Percentiles rank a stretch among this genome's conserved stretches.
These are phyloP conservation scores for Pseudoperonospora humuli DNA, from an alignment of 352 stramenopile genomes.

Conservation along the genomic window DNA sequence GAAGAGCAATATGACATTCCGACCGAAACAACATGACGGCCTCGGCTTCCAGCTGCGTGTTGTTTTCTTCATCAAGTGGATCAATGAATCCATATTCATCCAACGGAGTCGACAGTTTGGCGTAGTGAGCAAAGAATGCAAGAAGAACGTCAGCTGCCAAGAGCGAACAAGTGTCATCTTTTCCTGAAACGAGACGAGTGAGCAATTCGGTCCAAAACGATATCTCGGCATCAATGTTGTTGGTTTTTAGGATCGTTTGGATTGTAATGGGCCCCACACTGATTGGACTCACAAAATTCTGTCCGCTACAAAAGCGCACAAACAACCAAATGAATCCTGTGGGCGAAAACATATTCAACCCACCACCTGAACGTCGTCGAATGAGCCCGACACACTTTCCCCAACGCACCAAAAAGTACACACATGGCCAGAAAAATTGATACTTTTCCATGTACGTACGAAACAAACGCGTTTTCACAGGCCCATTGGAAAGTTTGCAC, in stretches of 20 bases:
- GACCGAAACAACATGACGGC: conserved; percentile 43
- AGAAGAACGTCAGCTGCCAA: conserved; percentile 48
- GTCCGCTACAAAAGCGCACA: conserved; percentile 48
- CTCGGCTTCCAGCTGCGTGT: conserved; percentile 45
- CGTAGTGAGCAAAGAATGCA: conserved; percentile 48
- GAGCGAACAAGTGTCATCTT: conserved; percentile 23
- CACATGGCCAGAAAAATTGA: conserved; percentile 65
- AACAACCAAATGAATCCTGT: conserved; percentile 75
- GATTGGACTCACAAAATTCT: conserved; percentile 39
- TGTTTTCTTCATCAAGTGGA: conserved; percentile 49
- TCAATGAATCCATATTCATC: conserved; percentile 50
- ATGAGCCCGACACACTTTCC: conserved; percentile 62
- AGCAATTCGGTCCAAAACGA: conserved; percentile 58
- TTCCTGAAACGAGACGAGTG: conserved; percentile 27
- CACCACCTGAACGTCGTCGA: conserved; percentile 39
- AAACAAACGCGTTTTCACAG: conserved; percentile 63
- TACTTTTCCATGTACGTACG: conserved; percentile 60
- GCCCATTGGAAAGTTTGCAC: conserved; percentile 45
- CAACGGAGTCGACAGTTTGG: conserved; percentile 37
- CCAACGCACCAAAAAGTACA: conserved; percentile 71
- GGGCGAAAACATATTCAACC: conserved; percentile 48
- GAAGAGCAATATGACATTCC: conserved; percentile 54
- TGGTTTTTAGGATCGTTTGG: conserved; percentile 25
- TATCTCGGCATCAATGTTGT: conserved; percentile 50
- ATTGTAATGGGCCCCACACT: conserved; percentile 28